Conservation (phyloP, 139 green algal species). For the Coelastrella sp. region DNA sequence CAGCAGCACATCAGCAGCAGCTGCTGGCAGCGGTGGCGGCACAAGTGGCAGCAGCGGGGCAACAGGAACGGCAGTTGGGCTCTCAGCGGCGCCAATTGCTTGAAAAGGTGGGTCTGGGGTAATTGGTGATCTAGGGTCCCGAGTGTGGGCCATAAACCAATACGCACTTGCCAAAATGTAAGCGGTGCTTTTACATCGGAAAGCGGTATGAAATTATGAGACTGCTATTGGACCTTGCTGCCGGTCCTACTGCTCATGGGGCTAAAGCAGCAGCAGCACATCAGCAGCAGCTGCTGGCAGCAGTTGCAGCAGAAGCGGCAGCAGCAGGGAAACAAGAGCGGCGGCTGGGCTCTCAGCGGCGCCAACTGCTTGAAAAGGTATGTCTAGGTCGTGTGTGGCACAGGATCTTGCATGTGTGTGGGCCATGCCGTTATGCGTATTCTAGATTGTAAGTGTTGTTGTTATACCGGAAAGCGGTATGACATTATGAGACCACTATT, state of each 20-base stretch:
- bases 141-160: background rate
- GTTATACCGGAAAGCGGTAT: too few species aligned
- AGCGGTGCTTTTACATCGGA: too few species aligned
- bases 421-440: too few species aligned
- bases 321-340: slow-evolving; percentile 12
- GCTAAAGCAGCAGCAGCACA: slow-evolving; percentile 10
- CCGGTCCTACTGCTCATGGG: slow-evolving; percentile 7
- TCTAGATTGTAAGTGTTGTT: too few species aligned
- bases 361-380: slow-evolving; percentile 29
- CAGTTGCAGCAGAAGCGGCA: background rate
- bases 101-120: background rate
- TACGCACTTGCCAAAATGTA: too few species aligned
- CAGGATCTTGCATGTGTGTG: background rate
- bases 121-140: background rate
- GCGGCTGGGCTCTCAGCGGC: slow-evolving; percentile 25
- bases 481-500: background rate
- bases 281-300: slow-evolving; percentile 13
- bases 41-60: slow-evolving; percentile 14
- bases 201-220: background rate
- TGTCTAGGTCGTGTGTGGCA: background rate
- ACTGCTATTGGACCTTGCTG: background rate
- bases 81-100: slow-evolving; percentile 35
- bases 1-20: slow-evolving; percentile 22
- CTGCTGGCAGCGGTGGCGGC: background rate
- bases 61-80: slow-evolving; percentile 14